These are phyloP conservation scores for Fraxinus baroniana DNA, from an alignment of 305 asterid genomes.

Conservation along the genomic window DNA sequence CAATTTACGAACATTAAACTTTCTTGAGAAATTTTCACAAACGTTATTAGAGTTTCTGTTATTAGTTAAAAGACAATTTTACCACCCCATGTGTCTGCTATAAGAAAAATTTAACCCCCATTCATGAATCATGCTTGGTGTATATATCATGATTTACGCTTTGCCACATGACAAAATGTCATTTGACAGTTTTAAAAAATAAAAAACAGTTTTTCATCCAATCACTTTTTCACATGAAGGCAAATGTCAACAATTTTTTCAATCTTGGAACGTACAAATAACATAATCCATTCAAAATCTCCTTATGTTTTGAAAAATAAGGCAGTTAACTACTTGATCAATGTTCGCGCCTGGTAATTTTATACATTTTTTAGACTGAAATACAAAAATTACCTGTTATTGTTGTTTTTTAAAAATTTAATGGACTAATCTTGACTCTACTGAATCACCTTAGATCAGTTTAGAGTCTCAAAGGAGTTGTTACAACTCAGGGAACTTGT, in stretches of 20 bases:
- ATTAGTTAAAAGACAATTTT: background rate
- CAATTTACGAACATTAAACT: background rate
- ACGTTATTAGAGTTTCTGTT: background rate
- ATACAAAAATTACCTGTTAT: background rate
- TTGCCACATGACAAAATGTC: background rate
- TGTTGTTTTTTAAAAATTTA: background rate
- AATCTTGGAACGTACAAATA: background rate
- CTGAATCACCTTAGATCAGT: background rate
- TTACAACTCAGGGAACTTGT: background rate
- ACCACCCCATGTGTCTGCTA: background rate
- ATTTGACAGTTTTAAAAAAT: background rate
- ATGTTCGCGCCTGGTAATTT: conserved; percentile 14
- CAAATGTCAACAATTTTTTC: background rate
- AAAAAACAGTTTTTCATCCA: background rate
- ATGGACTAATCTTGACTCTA: background rate
- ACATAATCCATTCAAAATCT: background rate
- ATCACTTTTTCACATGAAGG: background rate
- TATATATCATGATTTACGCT: background rate
- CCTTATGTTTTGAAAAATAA: background rate
- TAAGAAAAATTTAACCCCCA: background rate
- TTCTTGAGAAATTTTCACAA: background rate
- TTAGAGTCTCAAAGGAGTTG: background rate
- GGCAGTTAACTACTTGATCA: background rate
- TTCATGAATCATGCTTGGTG: background rate
- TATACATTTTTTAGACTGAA: background rate